Conservation (phyloP, 805 yeast genomes). For the Wickerhamiella galacta region DNA sequence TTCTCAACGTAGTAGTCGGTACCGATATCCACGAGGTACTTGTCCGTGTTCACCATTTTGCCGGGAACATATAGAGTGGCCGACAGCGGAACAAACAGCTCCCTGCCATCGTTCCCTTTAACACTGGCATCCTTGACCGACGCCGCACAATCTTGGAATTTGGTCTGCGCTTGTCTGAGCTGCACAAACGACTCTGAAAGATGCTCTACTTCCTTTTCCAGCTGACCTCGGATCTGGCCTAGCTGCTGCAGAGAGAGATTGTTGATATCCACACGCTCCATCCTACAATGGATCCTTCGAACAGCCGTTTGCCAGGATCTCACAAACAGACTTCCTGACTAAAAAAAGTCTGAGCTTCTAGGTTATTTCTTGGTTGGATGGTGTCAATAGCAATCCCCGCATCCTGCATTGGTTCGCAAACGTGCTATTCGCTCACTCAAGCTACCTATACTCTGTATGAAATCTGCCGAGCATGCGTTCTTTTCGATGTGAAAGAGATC, state of each 20-base stretch:
- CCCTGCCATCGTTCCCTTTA: conserved; percentile 28
- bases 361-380: conserved; percentile 6
- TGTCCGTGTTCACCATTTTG: conserved; percentile 40
- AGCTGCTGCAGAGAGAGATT: conserved; percentile 66
- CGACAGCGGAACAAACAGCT: conserved; percentile 72
- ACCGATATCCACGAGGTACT: conserved; percentile 82
- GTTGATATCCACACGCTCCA: conserved; percentile 7
- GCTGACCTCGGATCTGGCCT: conserved; percentile 61
- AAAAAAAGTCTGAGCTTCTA: not conserved
- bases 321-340: not conserved
- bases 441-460: conserved; percentile 60
- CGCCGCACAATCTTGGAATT: conserved; percentile 63
- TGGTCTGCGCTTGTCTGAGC: conserved; percentile 61
- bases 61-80: conserved; percentile 86
- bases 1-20: conserved; percentile 92
- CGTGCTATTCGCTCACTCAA: conserved; percentile 54
- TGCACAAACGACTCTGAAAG: conserved; percentile 73
- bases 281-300: not conserved
- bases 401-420: conserved; percentile 34
- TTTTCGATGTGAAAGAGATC: conserved; percentile 57
- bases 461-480: conserved; percentile 56
- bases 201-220: conserved; percentile 76
- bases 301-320: no score
- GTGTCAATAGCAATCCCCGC: conserved; percentile 52
- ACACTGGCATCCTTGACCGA: conserved; percentile 42